These are phyloP conservation scores for Massospora cicadina DNA, from an alignment of 371 early-diverging fungal species.

Conservation along the genomic window DNA sequence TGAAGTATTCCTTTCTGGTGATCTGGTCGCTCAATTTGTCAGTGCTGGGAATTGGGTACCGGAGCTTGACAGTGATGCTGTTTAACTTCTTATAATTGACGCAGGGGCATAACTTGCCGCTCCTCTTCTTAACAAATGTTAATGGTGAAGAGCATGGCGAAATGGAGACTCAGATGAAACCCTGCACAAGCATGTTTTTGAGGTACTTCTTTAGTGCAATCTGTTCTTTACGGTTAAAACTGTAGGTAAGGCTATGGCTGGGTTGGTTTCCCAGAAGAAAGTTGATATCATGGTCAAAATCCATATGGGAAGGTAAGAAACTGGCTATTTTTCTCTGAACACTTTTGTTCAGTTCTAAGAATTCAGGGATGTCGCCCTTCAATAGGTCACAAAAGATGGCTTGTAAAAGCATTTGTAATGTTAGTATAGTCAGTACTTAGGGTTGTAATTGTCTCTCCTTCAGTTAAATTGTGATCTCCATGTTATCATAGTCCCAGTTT, in stretches of 20 bases:
- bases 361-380: too few species aligned
- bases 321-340: too few species aligned
- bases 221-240: background rate
- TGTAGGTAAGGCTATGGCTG: background rate
- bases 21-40: background rate
- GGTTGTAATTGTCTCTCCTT: too few species aligned
- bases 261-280: background rate
- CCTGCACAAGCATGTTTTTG: background rate
- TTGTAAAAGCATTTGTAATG: too few species aligned
- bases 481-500: too few species aligned
- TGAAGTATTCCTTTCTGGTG: background rate
- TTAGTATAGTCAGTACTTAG: too few species aligned
- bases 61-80: background rate
- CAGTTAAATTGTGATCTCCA: too few species aligned
- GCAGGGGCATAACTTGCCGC: background rate
- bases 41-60: background rate
- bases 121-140: background rate
- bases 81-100: background rate
- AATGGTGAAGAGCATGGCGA: background rate
- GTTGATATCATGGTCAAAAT: background rate
- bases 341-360: too few species aligned
- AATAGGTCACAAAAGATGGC: too few species aligned
- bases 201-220: background rate
- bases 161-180: background rate
- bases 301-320: too few species aligned